These are phyloP conservation scores for Sugiyamaella valdiviana DNA, from an alignment of 805 yeast species.

Conservation along the genomic window DNA sequence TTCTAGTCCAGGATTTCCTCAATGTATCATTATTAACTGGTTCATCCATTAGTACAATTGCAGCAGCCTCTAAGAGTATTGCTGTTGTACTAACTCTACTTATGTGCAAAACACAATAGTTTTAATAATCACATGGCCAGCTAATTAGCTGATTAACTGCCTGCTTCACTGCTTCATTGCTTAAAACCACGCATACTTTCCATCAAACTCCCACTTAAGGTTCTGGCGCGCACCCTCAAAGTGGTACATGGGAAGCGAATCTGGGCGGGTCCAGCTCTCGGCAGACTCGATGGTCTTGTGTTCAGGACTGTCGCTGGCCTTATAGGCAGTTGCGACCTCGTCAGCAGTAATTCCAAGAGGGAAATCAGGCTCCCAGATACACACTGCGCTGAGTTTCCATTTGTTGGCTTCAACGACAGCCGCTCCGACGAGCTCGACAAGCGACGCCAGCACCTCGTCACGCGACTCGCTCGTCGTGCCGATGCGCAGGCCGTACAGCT, in stretches of 20 bases:
- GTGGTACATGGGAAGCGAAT: conserved; percentile 36
- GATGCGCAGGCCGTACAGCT: conserved; percentile 19
- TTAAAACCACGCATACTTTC: conserved; percentile 47
- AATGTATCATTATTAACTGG: too few relatives aligned
- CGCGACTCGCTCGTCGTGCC: neutral
- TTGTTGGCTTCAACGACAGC: conserved; percentile 30
- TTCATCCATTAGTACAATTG: too few relatives aligned
- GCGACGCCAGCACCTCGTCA: conserved; percentile 29
- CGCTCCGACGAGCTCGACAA: conserved; percentile 23
- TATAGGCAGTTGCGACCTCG: conserved; percentile 11
- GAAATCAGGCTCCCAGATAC: conserved; percentile 39
- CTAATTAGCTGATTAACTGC: too few relatives aligned
- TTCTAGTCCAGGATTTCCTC: too few relatives aligned
- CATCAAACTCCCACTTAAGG: conserved; percentile 39
- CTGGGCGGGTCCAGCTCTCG: conserved; percentile 11
- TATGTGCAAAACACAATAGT: too few relatives aligned
- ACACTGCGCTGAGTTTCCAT: conserved; percentile 26
- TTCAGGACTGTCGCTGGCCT: neutral
- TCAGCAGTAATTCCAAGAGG: conserved; percentile 32
- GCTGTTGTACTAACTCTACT: too few relatives aligned
- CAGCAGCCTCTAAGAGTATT: too few relatives aligned
- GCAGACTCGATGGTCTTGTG: neutral
- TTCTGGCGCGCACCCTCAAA: conserved; percentile 20
- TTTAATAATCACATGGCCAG: too few relatives aligned
- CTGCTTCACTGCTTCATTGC: too few relatives aligned